phyloP scores from a whole-genome alignment of 2,329 filamentous ascomycete species.

The Aspergillus intermedius region DNA sequence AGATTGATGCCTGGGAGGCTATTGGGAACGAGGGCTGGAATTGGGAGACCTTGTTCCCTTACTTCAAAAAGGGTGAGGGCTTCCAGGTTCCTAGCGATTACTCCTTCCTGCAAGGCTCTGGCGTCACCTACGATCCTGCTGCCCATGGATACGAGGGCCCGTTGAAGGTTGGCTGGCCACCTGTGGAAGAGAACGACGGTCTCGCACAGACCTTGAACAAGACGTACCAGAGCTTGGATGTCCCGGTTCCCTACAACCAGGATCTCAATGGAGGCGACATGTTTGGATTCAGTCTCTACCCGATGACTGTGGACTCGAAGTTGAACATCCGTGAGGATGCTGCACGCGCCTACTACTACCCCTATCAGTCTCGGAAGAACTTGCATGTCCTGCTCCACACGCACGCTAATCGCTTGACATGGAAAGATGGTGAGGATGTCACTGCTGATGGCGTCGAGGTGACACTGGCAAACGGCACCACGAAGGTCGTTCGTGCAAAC shows the following conservation, averaged over 20 bases:
- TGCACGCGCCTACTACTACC: conserved; percentile 44
- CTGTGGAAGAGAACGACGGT: conserved; percentile 15
- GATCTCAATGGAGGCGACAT: conserved; percentile 42
- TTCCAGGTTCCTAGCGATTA: conserved; percentile 20
- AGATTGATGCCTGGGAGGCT: conserved; percentile 34
- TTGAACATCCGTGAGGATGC: conserved; percentile 41
- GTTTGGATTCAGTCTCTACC: conserved; percentile 39
- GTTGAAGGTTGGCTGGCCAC: conserved; percentile 23
- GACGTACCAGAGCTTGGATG: conserved; percentile 32
- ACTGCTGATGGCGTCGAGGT: conserved; percentile 27
- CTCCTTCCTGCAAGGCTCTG: conserved; percentile 13
- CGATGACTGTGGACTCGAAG: conserved; percentile 36
- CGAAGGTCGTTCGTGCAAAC: conserved; percentile 24
- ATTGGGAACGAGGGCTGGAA: conserved; percentile 29
- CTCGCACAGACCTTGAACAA: conserved; percentile 29
- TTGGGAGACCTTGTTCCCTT: conserved; percentile 25
- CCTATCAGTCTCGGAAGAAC: conserved; percentile 36
- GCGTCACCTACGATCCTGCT: conserved; percentile 21
- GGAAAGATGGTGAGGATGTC: conserved; percentile 19
- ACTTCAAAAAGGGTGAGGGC: conserved; percentile 25
- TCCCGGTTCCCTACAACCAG: conserved; percentile 34
- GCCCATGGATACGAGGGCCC: conserved; percentile 25
- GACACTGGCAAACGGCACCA: conserved; percentile 15
- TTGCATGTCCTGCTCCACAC: conserved; percentile 41
- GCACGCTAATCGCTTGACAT: conserved; percentile 36